Base-by-base conservation (phyloP, 257 asterid species). In the Scutellaria baicalensis region DNA sequence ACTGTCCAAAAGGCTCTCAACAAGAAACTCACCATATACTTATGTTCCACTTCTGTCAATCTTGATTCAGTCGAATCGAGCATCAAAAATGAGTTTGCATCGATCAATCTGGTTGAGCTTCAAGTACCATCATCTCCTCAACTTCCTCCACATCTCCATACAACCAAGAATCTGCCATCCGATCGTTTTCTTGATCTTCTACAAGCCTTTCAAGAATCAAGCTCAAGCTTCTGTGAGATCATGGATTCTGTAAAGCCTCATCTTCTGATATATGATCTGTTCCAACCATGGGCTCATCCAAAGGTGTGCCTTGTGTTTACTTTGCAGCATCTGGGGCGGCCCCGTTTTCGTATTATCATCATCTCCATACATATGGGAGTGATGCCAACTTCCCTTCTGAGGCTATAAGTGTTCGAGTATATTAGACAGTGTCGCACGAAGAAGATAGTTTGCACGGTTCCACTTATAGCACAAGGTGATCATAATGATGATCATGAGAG, bases 1-100 rank as follows among this genome's bases (percentile, higher is more conserved):
- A 54, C 76, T 82, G 3, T 81, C 85, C 50, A 84, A 79, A 68
- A 72, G 55, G 27, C 83, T 84, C 54, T 39, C 82, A 52, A 16
- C 43, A 9, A 77, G 50, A 70, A 81, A 55, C 64, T 77, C 38
- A 5, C 5, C 9, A 14, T 72, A 9, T 68, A 77, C 18, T 8
- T 72, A 2, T 72, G 82, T 42, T 77, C 81, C 4, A 51, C 81
- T 12, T 42, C 68, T 1, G n/a, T 61, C 49, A 77, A 77, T 45
- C 82, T 77, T 31, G 56, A 20, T 36, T 66, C 78, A 6, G 63
- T 72, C 58, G 23, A 52, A 52, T 17, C 68, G 42, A 36, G 7
- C 38, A 33, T 1, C 31, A 43, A 12, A 20, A 60, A 43, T 9
- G 56, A 47, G 6, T 48, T 18, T 44, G 18, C 16, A 3, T n/a